Evolutionary conservation across 208 protist species (phyloP).

Genomic region (Endotrypanum monterogeii): DNA sequence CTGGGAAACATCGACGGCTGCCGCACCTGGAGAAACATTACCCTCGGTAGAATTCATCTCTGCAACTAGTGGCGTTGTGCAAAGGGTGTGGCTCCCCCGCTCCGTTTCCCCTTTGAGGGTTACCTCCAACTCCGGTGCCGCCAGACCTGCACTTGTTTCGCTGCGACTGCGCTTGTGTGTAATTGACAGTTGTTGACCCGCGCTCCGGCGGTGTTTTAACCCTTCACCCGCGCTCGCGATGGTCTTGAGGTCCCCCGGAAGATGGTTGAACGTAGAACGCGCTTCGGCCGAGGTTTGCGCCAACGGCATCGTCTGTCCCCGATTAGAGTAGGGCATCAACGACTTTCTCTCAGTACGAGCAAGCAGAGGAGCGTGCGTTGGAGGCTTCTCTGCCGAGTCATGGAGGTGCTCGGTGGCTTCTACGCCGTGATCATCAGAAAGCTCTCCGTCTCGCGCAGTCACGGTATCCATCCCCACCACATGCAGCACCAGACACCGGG

Average conservation of each 20-base stretch:
- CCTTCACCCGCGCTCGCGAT: slow-evolving; percentile 1
- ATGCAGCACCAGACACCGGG: slow-evolving; percentile 20
- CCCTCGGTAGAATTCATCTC: neutral
- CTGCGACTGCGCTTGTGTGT: slow-evolving; percentile 6
- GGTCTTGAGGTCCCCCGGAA: slow-evolving; percentile 28
- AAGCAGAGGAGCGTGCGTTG: neutral
- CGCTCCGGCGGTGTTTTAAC: no score
- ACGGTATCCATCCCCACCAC: slow-evolving; percentile 26
- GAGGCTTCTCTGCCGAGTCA: neutral
- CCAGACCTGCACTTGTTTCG: neutral
- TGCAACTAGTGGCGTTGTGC: neutral
- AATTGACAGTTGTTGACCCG: neutral
- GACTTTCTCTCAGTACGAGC: neutral
- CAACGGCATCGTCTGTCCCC: neutral
- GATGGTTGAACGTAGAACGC: slow-evolving; percentile 17
- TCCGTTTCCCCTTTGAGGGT: neutral
- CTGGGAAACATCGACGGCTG: neutral
- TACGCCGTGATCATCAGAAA: neutral
- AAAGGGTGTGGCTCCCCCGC: no score
- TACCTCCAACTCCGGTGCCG: neutral
- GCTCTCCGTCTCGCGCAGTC: neutral
- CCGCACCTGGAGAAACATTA: neutral
- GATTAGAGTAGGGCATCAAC: neutral
- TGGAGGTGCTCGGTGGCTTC: neutral
- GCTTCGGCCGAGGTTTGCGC: slow-evolving; percentile 20